These are phyloP conservation scores for Podospora australis DNA, from an alignment of 495 filamentous ascomycete species.

Conservation along the genomic window DNA sequence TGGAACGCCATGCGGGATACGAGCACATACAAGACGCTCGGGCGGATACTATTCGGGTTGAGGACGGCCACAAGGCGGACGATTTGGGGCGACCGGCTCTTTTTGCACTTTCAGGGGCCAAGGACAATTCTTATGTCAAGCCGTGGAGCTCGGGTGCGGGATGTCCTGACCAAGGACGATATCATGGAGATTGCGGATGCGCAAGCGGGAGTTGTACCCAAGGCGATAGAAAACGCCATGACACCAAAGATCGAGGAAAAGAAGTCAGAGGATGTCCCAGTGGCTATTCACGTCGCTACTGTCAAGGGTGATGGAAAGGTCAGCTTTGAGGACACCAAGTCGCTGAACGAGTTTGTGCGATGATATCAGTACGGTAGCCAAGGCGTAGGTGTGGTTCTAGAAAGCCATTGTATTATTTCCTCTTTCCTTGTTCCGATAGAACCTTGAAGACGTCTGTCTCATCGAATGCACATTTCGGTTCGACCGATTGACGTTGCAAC, in stretches of 20 bases:
- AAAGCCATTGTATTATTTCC: too few relatives aligned
- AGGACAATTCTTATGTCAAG: slow-evolving; percentile 80
- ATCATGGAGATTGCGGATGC: slow-evolving; percentile 81
- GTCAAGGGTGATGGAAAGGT: slow-evolving; percentile 64
- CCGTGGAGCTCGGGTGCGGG: slow-evolving; percentile 64
- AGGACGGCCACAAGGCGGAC: slow-evolving; percentile 69
- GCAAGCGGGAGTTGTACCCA: slow-evolving; percentile 51
- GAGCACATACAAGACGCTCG: slow-evolving; percentile 60
- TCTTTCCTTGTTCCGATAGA: too few relatives aligned
- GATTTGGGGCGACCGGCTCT: slow-evolving; percentile 92
- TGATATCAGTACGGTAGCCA: slow-evolving; percentile 4
- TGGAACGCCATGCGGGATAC: slow-evolving; percentile 62
- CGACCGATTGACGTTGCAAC: background rate
- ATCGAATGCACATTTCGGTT: background rate
- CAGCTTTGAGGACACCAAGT: slow-evolving; percentile 54
- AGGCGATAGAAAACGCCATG: slow-evolving; percentile 39
- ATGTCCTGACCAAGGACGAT: slow-evolving; percentile 66
- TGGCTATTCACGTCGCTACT: slow-evolving; percentile 49
- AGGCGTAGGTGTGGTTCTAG: background rate
- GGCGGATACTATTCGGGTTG: slow-evolving; percentile 53
- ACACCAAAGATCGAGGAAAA: slow-evolving; percentile 31
- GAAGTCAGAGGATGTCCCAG: slow-evolving; percentile 24
- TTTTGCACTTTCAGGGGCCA: slow-evolving; percentile 83
- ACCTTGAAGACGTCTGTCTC: too few relatives aligned
- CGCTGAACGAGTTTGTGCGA: slow-evolving; percentile 47